phyloP scores from a whole-genome alignment of 2,329 filamentous ascomycete species.

The Dactylellina leptospora region DNA sequence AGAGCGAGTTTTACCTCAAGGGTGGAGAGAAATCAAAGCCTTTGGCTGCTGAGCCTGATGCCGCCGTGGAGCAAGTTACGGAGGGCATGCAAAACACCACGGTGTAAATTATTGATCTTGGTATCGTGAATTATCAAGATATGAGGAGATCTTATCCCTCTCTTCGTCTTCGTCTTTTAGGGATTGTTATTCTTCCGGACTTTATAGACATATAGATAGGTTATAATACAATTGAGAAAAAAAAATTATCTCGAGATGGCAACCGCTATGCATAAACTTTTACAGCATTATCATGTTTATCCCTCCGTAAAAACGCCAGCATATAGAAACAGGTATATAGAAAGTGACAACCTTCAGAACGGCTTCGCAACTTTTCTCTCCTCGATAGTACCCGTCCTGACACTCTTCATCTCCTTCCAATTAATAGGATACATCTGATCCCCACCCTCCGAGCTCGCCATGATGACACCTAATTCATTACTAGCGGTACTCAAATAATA shows the following conservation, averaged over 20 bases:
- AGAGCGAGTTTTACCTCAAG: slow-evolving; percentile 85
- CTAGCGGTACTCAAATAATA: slow-evolving; percentile 94
- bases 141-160: background rate
- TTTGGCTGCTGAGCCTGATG: slow-evolving; percentile 18
- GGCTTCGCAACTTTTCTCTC: slow-evolving; percentile 92
- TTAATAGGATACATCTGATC: slow-evolving; percentile 92
- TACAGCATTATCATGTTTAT: background rate
- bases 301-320: background rate
- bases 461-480: slow-evolving; percentile 91
- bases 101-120: background rate
- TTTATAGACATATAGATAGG: slow-evolving; percentile 36
- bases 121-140: background rate
- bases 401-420: slow-evolving; percentile 94
- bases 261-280: slow-evolving; percentile 16
- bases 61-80: slow-evolving; percentile 36
- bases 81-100: slow-evolving; percentile 40
- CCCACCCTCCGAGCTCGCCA: slow-evolving; percentile 79
- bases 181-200: slow-evolving; percentile 1
- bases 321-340: background rate
- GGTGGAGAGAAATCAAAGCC: slow-evolving; percentile 67
- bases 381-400: slow-evolving; percentile 78
- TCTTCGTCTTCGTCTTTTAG: background rate
- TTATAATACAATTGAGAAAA: slow-evolving; percentile 37
- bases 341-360: slow-evolving; percentile 16
- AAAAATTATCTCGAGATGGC: slow-evolving; percentile 7